Evolutionary conservation across 2,329 filamentous ascomycete genomes (phyloP).

Genomic region (Aspergillus sojae): DNA sequence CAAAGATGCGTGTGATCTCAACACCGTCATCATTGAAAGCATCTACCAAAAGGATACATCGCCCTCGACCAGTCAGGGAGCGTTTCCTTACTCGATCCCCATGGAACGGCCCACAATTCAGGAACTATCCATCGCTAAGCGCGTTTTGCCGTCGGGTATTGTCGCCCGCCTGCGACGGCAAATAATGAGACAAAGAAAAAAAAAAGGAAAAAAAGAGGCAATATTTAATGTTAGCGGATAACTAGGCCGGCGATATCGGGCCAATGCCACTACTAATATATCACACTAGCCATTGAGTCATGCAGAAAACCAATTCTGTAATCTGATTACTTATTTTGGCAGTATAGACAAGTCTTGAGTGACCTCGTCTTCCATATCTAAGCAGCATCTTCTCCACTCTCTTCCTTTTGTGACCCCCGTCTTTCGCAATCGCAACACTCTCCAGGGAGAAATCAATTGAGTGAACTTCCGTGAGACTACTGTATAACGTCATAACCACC

Average conservation of each 20-base stretch:
- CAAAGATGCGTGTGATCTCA: not conserved
- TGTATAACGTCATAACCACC: slow-evolving; percentile 12
- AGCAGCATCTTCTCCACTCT: slow-evolving; percentile 14
- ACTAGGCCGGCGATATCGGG: slow-evolving; percentile 34
- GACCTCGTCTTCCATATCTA: slow-evolving; percentile 2
- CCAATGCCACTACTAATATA: slow-evolving; percentile 15
- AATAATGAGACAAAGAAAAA: slow-evolving; percentile 9
- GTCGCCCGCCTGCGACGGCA: slow-evolving; percentile 8
- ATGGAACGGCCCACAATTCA: slow-evolving; percentile 16
- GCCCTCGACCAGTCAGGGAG: slow-evolving; percentile 7
- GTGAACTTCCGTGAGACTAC: not conserved
- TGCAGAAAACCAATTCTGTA: slow-evolving; percentile 9
- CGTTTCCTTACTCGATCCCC: not conserved
- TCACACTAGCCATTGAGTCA: slow-evolving; percentile 12
- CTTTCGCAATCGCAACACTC: not conserved
- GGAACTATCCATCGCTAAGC: slow-evolving; percentile 17
- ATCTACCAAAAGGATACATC: slow-evolving; percentile 3
- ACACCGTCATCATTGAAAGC: not conserved
- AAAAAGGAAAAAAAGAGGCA: not conserved
- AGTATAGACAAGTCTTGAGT: slow-evolving; percentile 1
- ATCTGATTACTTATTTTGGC: slow-evolving; percentile 9
- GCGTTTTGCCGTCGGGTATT: slow-evolving; percentile 17
- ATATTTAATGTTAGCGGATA: slow-evolving; percentile 14
- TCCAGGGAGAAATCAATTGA: not conserved
- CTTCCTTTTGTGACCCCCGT: slow-evolving; percentile 4